Evolutionary conservation across 2,329 filamentous ascomycete species (phyloP).

Genomic region (Fusarium metavorans): DNA sequence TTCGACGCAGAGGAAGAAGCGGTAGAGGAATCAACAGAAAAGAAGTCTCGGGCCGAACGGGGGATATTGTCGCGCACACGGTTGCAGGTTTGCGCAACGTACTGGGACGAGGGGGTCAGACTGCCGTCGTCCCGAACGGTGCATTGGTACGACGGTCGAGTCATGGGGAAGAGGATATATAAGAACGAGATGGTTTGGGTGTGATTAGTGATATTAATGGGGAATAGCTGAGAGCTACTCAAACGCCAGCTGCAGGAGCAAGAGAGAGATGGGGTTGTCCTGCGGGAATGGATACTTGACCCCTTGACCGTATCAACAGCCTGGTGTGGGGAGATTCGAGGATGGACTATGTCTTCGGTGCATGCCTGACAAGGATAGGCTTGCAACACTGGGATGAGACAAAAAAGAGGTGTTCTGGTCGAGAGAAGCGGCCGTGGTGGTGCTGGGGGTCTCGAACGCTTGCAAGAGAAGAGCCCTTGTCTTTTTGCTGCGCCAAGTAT

Average conservation of each 20-base stretch:
- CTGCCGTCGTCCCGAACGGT: slow-evolving; percentile 44
- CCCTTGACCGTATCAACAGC: not conserved
- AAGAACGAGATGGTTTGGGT: slow-evolving; percentile 1
- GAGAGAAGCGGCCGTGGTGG: not conserved
- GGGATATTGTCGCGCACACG: slow-evolving; percentile 42
- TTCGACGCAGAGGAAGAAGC: slow-evolving; percentile 14
- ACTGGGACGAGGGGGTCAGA: slow-evolving; percentile 38
- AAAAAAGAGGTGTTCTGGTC: not conserved
- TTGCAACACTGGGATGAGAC: slow-evolving; percentile 23
- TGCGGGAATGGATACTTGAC: not conserved
- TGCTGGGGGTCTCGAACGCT: not conserved
- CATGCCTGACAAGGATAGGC: slow-evolving; percentile 9
- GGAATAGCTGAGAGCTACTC: slow-evolving; percentile 1
- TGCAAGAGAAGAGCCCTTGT: not conserved
- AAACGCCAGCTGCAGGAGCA: not conserved
- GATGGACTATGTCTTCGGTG: slow-evolving; percentile 6
- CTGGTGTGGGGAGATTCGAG: not conserved
- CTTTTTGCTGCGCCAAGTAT: not conserved
- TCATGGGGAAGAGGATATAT: slow-evolving; percentile 34
- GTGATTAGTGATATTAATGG: slow-evolving; percentile 8
- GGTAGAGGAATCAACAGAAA: slow-evolving; percentile 35
- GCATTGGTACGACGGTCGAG: slow-evolving; percentile 45
- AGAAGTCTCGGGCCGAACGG: slow-evolving; percentile 42
- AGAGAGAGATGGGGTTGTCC: not conserved
- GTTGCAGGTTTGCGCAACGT: slow-evolving; percentile 43